Percentiles rank a stretch among this genome's conserved stretches.
phyloP scores from a whole-genome alignment of 306 rosid species.

The Trifolium dubium region DNA sequence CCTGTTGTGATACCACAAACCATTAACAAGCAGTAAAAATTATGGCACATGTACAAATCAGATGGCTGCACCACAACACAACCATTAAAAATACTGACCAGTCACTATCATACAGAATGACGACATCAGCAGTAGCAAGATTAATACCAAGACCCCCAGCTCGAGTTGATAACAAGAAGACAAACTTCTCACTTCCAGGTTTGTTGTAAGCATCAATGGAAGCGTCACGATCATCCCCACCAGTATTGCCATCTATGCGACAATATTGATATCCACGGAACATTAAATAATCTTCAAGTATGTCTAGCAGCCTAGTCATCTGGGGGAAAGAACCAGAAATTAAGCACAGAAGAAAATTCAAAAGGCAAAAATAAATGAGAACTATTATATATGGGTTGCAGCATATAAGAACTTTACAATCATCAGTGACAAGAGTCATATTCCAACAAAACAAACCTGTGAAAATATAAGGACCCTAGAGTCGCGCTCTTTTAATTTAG shows the following conservation, averaged over 20 bases:
- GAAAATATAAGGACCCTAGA: slow-evolving; percentile 95
- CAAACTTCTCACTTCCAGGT: slow-evolving; percentile 99
- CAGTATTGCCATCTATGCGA: slow-evolving; percentile 98
- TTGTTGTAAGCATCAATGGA: slow-evolving; percentile 89
- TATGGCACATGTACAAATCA: slow-evolving; percentile 18
- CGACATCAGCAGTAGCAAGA: slow-evolving; percentile 99
- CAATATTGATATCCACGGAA: slow-evolving; percentile 88
- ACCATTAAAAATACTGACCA: slow-evolving; percentile 60
- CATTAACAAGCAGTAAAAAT: slow-evolving; percentile 35
- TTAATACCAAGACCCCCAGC: slow-evolving; percentile 99
- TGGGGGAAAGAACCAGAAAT: slow-evolving; percentile 40
- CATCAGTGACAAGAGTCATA: slow-evolving; percentile 22
- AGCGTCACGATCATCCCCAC: slow-evolving; percentile 99
- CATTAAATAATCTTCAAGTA: slow-evolving; percentile 95
- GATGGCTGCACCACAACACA: slow-evolving; percentile 9
- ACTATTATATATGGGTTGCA: slow-evolving; percentile 24
- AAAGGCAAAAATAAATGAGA: slow-evolving; percentile 25
- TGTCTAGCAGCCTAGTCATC: slow-evolving; percentile 98
- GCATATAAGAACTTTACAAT: slow-evolving; percentile 20
- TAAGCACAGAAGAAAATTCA: slow-evolving; percentile 7
- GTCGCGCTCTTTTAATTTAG: slow-evolving; percentile 96
- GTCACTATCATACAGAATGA: slow-evolving; percentile 96
- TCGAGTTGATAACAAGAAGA: slow-evolving; percentile 86
- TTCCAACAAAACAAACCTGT: slow-evolving; percentile 55
- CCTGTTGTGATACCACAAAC: slow-evolving; percentile 57